Percentiles rank a stretch among this genome's conserved stretches.
Evolutionary conservation across 768 basidiomycete species (phyloP).

Genomic region (Mycena crocata): DNA sequence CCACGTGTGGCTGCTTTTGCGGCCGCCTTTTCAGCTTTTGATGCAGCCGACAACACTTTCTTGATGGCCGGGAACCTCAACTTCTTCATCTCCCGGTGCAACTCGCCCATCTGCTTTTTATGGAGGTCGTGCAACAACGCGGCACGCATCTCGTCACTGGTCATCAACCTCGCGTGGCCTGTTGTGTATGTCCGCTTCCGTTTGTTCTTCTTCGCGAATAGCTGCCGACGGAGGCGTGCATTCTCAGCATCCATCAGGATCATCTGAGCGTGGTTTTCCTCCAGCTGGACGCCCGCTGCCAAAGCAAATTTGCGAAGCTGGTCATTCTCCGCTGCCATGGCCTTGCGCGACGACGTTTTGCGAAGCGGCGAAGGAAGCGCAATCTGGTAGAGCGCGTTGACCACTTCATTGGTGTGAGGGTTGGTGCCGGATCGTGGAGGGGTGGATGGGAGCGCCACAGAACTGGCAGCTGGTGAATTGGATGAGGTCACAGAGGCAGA

Average conservation of each 20-base stretch:
- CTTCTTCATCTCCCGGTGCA: background rate
- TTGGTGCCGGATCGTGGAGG: background rate
- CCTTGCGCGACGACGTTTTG: constrained; percentile 5
- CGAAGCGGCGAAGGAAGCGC: background rate
- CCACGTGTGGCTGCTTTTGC: background rate
- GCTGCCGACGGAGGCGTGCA: background rate
- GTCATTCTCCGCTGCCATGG: constrained; percentile 6
- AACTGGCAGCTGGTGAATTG: background rate
- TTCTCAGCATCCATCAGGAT: background rate
- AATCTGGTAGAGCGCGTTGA: background rate
- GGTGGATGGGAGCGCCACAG: background rate
- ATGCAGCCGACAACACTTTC: too few species aligned
- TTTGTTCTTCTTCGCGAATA: background rate
- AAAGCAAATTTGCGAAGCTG: background rate
- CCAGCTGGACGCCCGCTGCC: constrained; percentile 2
- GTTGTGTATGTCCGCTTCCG: constrained; percentile 6
- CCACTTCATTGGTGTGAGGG: too few species aligned
- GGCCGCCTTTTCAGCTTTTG: too few species aligned
- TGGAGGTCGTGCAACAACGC: background rate
- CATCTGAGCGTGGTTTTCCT: constrained; percentile 5
- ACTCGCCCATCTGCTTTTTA: background rate
- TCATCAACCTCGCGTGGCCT: background rate
- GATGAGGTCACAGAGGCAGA: background rate
- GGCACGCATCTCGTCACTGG: background rate
- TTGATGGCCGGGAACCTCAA: background rate